Evolutionary conservation across 208 protist genomes (phyloP).

Genomic region (Leishmania turanica): DNA sequence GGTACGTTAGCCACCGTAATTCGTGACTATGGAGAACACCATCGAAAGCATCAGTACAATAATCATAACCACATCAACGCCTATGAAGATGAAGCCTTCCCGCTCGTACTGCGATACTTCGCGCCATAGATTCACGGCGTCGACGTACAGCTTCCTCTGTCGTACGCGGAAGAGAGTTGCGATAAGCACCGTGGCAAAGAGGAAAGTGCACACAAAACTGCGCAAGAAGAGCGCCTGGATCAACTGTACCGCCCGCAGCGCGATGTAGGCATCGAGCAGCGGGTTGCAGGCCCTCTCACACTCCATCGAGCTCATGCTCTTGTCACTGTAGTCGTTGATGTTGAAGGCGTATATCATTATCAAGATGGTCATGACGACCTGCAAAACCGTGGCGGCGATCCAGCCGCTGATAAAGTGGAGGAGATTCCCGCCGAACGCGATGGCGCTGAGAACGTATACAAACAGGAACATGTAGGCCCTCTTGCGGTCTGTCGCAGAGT

Average conservation of each 20-base stretch:
- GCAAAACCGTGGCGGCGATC: constrained; percentile 57
- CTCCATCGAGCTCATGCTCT: constrained; percentile 75
- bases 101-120: constrained; percentile 64
- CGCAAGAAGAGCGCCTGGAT: constrained; percentile 53
- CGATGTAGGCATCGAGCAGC: constrained; percentile 74
- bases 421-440: constrained; percentile 52
- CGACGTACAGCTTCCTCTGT: constrained; percentile 61
- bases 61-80: constrained; percentile 59
- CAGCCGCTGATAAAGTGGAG: constrained; percentile 85
- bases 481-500: constrained; percentile 79
- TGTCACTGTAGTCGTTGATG: constrained; percentile 83
- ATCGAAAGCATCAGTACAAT: constrained; percentile 59
- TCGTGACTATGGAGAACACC: constrained; percentile 67
- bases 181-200: constrained; percentile 38
- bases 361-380: constrained; percentile 74
- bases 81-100: constrained; percentile 66
- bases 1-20: constrained; percentile 34
- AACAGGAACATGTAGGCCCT: constrained; percentile 82
- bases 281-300: constrained; percentile 82
- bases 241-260: constrained; percentile 64
- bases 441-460: constrained; percentile 63
- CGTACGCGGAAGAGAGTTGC: constrained; percentile 56
- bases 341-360: constrained; percentile 79
- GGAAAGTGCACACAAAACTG: constrained; percentile 48
- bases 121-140: constrained; percentile 81